Base-by-base conservation (phyloP, 2,329 filamentous ascomycete species). In the Calycina herbarum region DNA sequence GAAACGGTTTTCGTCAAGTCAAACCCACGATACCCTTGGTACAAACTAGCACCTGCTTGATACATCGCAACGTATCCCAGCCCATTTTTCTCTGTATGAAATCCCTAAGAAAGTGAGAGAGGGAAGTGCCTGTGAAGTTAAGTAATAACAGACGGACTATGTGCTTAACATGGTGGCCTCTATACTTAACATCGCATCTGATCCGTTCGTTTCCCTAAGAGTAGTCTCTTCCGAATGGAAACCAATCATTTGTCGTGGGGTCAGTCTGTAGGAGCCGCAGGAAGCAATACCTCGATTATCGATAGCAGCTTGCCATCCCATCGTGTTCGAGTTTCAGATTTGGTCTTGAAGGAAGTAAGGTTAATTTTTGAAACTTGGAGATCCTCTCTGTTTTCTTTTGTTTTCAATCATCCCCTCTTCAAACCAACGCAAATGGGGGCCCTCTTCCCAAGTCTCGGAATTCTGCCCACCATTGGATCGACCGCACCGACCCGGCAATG, bases 381-480 rank as follows among this genome's bases (percentile, higher is more conserved):
- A 54, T 27, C 48, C 10, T 54, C 48, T 54, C 3, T 54, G 1
- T 54, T 54, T 8, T 24, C 48, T 54, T 13, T 54, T 54, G 20
- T 54, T 13, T 24, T n/a, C 24, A 51, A 13, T 54, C 48, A 13
- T 40, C 13, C 5, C 38, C 38, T 40, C 13, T 40, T 40, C 13
- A 17, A 40, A 40, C 35, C 27, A 51, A 24, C 45, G 24, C 20
- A 54, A 24, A 27, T 13, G 20, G 48, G 48, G 20, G 10, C 10
- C 15, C 10, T 54, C n/a, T 51, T 54, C 24, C 48, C 48, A 54
- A 54, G 20, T 54, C 48, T 54, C 48, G 48, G 48, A 20, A 48
- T 54, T 54, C 10, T 54, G 24, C 7, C 20, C 20, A 54, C 20
- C 48, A 24, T 54, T 24, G 20, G 48, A 24, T 54, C 48, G 48